phyloP scores from a whole-genome alignment of 495 filamentous ascomycete species.

The Penicillium mononematosum region DNA sequence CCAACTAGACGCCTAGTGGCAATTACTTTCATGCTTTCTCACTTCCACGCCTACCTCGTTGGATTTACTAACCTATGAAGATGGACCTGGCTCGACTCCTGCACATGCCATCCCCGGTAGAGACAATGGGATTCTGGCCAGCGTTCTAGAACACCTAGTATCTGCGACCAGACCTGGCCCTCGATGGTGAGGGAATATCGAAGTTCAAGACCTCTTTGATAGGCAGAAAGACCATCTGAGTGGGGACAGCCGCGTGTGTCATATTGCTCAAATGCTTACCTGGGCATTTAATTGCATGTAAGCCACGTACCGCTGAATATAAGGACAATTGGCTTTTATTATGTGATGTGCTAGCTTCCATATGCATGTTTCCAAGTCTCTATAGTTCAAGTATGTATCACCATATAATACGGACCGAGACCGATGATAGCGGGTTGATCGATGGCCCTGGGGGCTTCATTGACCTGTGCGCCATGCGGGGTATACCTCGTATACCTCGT shows the following conservation, averaged over 20 bases:
- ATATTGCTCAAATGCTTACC: constrained; percentile 16
- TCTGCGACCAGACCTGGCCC: constrained; percentile 22
- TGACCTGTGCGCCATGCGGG: constrained; percentile 19
- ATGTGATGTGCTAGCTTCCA: neutral
- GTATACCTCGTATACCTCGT: constrained; percentile 20
- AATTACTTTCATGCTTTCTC: too few relatives aligned
- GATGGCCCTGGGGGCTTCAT: neutral
- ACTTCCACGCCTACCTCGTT: neutral
- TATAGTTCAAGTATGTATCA: neutral
- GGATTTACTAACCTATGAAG: constrained; percentile 24
- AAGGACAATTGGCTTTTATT: neutral
- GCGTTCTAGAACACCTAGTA: constrained; percentile 19
- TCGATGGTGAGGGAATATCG: constrained; percentile 18
- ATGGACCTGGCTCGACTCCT: constrained; percentile 21
- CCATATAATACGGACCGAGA: constrained; percentile 3
- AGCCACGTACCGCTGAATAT: neutral
- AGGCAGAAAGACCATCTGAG: constrained; percentile 29
- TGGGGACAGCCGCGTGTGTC: constrained; percentile 27
- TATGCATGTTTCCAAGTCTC: neutral
- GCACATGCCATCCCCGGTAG: constrained; percentile 27
- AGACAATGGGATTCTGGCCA: constrained; percentile 22
- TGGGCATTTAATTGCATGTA: neutral
- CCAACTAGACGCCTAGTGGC: constrained; percentile 12
- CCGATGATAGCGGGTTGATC: constrained; percentile 20
- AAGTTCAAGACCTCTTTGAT: constrained; percentile 22